Evolutionary conservation across 1,284 basidiomycete species (phyloP).

Genomic region (Porodaedalea pini): DNA sequence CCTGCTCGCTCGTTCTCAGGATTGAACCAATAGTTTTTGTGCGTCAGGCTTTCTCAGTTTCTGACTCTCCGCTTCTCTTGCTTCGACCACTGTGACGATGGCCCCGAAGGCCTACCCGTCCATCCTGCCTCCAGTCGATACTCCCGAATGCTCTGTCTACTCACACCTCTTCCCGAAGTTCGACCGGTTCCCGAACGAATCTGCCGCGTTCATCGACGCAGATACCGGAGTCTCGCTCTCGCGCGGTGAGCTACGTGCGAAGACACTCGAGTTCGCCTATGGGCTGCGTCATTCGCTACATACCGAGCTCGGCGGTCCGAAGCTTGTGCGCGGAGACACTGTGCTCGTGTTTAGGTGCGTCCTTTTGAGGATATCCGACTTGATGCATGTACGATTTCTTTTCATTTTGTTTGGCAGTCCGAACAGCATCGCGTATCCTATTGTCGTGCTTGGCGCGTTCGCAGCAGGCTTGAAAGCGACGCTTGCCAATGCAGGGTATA

Average conservation of each 20-base stretch:
- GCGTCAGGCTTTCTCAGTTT: neutral
- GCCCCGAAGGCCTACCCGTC: constrained; percentile 30
- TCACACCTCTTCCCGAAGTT: constrained; percentile 27
- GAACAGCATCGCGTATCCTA: constrained; percentile 63
- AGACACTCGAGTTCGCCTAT: constrained; percentile 54
- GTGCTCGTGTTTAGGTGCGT: constrained; percentile 45
- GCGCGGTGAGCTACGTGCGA: constrained; percentile 49
- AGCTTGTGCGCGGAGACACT: constrained; percentile 24
- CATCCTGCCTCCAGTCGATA: constrained; percentile 23
- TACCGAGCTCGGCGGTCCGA: constrained; percentile 39
- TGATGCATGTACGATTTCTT: neutral
- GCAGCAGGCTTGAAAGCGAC: constrained; percentile 52
- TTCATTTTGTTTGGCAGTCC: constrained; percentile 32
- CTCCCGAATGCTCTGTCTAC: constrained; percentile 29
- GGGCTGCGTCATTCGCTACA: constrained; percentile 43
- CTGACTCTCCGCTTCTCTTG: neutral
- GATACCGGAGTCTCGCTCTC: constrained; percentile 53
- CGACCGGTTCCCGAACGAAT: constrained; percentile 33
- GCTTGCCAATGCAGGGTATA: constrained; percentile 45
- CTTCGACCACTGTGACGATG: neutral
- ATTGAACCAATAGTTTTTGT: no score
- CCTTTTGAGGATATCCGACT: neutral
- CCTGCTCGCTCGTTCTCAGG: no score
- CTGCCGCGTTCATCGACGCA: constrained; percentile 67
- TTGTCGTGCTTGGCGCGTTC: constrained; percentile 52